phyloP scores from a whole-genome alignment of 2,329 filamentous ascomycete genomes.

The Aspergillus spinulosporus region DNA sequence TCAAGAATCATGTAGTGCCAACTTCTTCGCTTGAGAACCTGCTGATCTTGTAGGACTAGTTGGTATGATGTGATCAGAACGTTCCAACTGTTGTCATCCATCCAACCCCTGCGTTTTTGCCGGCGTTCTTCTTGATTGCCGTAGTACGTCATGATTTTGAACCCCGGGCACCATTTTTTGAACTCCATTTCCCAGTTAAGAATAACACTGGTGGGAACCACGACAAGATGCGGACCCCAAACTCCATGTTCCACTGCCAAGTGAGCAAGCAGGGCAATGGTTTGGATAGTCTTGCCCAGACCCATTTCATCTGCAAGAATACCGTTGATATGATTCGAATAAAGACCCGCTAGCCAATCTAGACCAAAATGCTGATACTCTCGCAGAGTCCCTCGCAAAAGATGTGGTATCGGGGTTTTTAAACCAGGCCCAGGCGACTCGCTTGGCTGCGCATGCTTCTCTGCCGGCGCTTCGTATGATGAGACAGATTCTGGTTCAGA shows the following conservation, averaged over 20 bases:
- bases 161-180: conserved; percentile 95
- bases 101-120: conserved; percentile 89
- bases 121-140: conserved; percentile 90
- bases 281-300: conserved; percentile 96
- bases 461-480: conserved; percentile 38
- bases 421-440: conserved; percentile 45
- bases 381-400: conserved; percentile 83
- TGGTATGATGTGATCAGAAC: conserved; percentile 98
- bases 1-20: conserved; percentile 99
- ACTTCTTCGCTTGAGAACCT: conserved; percentile 84
- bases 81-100: conserved; percentile 90
- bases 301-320: conserved; percentile 99
- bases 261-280: conserved; percentile 89
- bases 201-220: conserved; percentile 97
- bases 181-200: conserved; percentile 99
- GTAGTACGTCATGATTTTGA: conserved; percentile 97
- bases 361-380: conserved; percentile 97
- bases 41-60: conserved; percentile 88
- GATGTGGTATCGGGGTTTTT: conserved; percentile 74
- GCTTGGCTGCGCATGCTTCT: conserved; percentile 38
- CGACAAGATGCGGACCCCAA: conserved; percentile 94
- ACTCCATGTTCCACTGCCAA: conserved; percentile 85
- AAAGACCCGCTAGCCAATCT: conserved; percentile 93
- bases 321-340: conserved; percentile 89
- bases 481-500: conserved; percentile 48